Evolutionary conservation across 2,329 filamentous ascomycete species (phyloP), one percentile per base, ranked within the genome.

Genomic region (Fusarium mangiferae): DNA sequence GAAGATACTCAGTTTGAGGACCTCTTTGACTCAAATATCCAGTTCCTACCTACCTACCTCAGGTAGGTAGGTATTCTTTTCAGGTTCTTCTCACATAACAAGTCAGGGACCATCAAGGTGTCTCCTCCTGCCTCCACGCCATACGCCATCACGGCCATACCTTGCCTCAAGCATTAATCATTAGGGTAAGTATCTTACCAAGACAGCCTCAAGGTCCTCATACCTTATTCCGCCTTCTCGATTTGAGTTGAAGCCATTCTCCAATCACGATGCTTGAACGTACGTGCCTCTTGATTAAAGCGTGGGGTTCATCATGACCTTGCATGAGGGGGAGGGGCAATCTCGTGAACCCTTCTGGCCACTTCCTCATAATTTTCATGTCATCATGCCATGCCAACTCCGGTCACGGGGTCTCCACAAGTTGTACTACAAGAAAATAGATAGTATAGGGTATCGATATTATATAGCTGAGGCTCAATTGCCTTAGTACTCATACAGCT

Each of bases 91-190:
- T 60, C 46, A n/a, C 48, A 64, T 36, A 38, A 61, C 24, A 38
- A 61, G 24, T 49, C 49, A 60, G 55, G 52, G 72, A 36, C 72
- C 72, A 74, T 74, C 72, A 74, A 73, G 72, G 72, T 74, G 28
- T 45, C 61, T 65, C 62, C 33, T 63, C 51, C 51, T 20, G 28
- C 35, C 48, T 61, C 46, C 33, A 42, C 46, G 24, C 58, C 42
- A 65, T 70, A 48, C 39, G 30, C 58, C 38, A 65, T 70, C 46
- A 44, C 35, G 28, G 69, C 36, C 65, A 57, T 36, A 26, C 35
- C 48, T n/a, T 36, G 18, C 30, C 35, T 28, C 15, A 35, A 28
- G 17, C 41, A 46, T 18, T 22, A n/a, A 36, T 20, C 20, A 11
- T n/a, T 10, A 24, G 28, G 33, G 6, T 9, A 35, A 12, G 38